Conservation (phyloP, 768 basidiomycete species). For the Lyophyllum semitale region DNA sequence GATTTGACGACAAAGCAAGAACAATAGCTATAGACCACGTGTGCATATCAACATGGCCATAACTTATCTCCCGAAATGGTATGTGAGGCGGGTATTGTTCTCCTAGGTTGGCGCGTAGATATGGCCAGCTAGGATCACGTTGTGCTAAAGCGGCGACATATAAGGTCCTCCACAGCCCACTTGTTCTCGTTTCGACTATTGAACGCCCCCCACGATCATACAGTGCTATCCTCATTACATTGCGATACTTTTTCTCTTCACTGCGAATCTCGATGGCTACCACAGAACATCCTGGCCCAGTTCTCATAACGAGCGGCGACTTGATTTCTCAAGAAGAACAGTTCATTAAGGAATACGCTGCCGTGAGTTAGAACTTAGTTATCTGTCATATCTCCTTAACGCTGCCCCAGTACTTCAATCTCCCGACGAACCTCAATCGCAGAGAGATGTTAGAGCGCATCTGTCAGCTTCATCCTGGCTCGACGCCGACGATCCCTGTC, state of each 20-base stretch:
- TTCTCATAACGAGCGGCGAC: neutral
- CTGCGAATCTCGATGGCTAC: neutral
- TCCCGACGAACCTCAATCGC: neutral
- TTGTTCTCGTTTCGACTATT: neutral
- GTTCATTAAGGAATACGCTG: neutral
- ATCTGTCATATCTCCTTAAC: neutral
- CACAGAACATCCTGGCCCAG: neutral
- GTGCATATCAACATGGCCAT: neutral
- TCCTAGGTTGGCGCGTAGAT: neutral
- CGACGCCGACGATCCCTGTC: neutral
- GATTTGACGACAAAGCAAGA: neutral
- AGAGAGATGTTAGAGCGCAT: neutral
- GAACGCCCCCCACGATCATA: neutral
- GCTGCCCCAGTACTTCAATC: neutral
- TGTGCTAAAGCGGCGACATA: neutral
- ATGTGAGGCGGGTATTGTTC: conserved; percentile 7
- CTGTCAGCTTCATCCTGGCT: neutral
- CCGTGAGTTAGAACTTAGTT: neutral
- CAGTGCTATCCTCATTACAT: neutral
- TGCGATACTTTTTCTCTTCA: neutral
- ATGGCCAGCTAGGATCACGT: neutral
- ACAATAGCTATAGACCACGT: neutral
- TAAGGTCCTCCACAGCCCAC: neutral
- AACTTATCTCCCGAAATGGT: neutral
- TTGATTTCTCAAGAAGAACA: neutral